phyloP scores from a whole-genome alignment of 73 alveolate genomes.

The Uronychia setigera region DNA sequence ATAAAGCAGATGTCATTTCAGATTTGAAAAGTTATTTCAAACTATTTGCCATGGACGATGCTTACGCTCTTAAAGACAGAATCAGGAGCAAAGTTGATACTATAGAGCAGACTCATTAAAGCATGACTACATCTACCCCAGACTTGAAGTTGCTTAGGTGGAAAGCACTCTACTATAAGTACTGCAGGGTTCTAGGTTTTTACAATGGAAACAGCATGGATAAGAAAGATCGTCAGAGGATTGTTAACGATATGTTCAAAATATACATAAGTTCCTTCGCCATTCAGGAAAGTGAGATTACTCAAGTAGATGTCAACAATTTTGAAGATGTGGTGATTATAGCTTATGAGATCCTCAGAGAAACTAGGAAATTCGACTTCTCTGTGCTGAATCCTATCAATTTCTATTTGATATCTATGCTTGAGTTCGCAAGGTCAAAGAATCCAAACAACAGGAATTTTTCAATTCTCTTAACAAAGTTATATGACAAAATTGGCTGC shows the following conservation, averaged over 20 bases:
- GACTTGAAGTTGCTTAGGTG: slow-evolving; percentile 47
- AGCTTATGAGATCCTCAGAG: slow-evolving; percentile 37
- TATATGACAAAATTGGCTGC: slow-evolving; percentile 51
- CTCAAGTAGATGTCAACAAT: slow-evolving; percentile 15
- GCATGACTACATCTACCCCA: slow-evolving; percentile 4
- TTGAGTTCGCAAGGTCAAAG: slow-evolving; percentile 38
- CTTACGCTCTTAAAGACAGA: slow-evolving; percentile 40
- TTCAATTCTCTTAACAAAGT: slow-evolving; percentile 14
- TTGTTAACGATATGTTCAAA: slow-evolving; percentile 46
- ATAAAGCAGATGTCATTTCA: slow-evolving; percentile 43
- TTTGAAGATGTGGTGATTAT: slow-evolving; percentile 50
- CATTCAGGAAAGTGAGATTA: slow-evolving; percentile 20
- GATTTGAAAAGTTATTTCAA: slow-evolving; percentile 37
- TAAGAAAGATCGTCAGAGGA: slow-evolving; percentile 21
- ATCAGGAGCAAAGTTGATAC: slow-evolving; percentile 26
- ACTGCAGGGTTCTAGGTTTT: slow-evolving; percentile 36
- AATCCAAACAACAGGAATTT: slow-evolving; percentile 43
- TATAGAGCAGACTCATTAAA: slow-evolving; percentile 17
- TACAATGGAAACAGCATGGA: slow-evolving; percentile 4
- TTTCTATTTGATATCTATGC: slow-evolving; percentile 28
- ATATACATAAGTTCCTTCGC: slow-evolving; percentile 37
- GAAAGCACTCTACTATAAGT: slow-evolving; percentile 32
- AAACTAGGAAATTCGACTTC: slow-evolving; percentile 32
- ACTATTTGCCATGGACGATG: slow-evolving; percentile 41
- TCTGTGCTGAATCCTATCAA: slow-evolving; percentile 52